Conservation (phyloP, 2,329 filamentous ascomycete species). For the Sclerotinia borealis region DNA sequence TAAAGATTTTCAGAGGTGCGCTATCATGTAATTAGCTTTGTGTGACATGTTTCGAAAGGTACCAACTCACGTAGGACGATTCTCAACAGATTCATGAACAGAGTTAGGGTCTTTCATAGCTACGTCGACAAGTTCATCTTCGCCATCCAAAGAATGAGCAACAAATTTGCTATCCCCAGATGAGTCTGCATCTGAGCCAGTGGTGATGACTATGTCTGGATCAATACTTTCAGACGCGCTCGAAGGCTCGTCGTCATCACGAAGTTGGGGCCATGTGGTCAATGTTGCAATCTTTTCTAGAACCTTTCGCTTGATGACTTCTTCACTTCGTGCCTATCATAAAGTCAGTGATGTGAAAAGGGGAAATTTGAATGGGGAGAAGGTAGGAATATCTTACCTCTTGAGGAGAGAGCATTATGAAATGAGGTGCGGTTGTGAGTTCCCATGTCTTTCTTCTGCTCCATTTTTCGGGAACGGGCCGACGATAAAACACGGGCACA, state of each 20-base stretch:
- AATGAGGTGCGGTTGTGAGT: slow-evolving; percentile 46
- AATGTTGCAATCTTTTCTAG: slow-evolving; percentile 69
- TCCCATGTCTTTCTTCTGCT: slow-evolving; percentile 29
- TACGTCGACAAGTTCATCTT: slow-evolving; percentile 87
- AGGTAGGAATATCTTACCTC: slow-evolving; percentile 47
- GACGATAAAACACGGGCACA: slow-evolving; percentile 65
- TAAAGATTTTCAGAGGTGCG: slow-evolving; percentile 20
- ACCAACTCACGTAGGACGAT: neutral
- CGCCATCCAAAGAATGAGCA: slow-evolving; percentile 74
- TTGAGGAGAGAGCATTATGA: slow-evolving; percentile 68
- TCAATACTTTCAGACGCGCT: slow-evolving; percentile 51
- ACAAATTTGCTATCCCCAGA: slow-evolving; percentile 65
- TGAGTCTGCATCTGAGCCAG: slow-evolving; percentile 57
- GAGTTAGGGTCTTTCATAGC: slow-evolving; percentile 64
- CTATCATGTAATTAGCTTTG: slow-evolving; percentile 6
- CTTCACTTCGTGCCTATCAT: slow-evolving; percentile 48
- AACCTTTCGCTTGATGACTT: slow-evolving; percentile 73
- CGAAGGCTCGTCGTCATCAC: slow-evolving; percentile 33
- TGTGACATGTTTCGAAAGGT: neutral
- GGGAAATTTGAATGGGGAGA: too few relatives aligned
- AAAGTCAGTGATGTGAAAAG: slow-evolving; percentile 10
- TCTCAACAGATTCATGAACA: slow-evolving; percentile 11
- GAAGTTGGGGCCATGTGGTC: slow-evolving; percentile 63
- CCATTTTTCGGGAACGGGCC: slow-evolving; percentile 31
- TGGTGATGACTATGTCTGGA: slow-evolving; percentile 63